phyloP scores from a whole-genome alignment of 2,329 filamentous ascomycete species.

The Teratosphaeria pseudoeucalypti region DNA sequence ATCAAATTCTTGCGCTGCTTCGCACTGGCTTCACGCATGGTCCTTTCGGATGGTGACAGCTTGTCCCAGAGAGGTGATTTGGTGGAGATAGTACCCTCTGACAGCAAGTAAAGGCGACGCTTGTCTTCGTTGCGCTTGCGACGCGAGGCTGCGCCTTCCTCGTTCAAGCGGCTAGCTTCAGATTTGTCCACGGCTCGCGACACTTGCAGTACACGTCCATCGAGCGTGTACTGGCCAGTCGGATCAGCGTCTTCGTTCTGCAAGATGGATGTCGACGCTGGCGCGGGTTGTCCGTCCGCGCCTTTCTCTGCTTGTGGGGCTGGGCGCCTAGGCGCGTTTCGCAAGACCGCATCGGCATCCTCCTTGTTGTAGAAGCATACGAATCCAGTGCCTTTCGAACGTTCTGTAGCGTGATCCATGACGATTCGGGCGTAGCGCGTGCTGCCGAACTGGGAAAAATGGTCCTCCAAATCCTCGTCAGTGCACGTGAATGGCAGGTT shows the following conservation, averaged over 20 bases:
- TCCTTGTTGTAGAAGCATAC: slow-evolving; percentile 77
- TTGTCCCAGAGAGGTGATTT: slow-evolving; percentile 67
- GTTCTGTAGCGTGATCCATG: slow-evolving; percentile 72
- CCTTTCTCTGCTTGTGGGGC: slow-evolving; percentile 18
- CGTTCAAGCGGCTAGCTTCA: slow-evolving; percentile 65
- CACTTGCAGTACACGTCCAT: slow-evolving; percentile 77
- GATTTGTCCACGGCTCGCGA: slow-evolving; percentile 74
- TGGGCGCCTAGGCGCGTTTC: slow-evolving; percentile 55
- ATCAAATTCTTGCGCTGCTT: slow-evolving; percentile 85
- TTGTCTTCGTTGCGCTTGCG: slow-evolving; percentile 74
- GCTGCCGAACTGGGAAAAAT: slow-evolving; percentile 82
- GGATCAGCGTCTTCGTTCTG: slow-evolving; percentile 77
- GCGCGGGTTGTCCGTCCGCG: slow-evolving; percentile 15
- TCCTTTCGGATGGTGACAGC: slow-evolving; percentile 68
- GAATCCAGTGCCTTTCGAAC: slow-evolving; percentile 85
- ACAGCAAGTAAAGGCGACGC: slow-evolving; percentile 75
- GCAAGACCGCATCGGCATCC: slow-evolving; percentile 68
- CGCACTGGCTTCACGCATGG: slow-evolving; percentile 77
- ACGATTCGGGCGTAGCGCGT: slow-evolving; percentile 87
- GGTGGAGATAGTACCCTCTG: slow-evolving; percentile 72
- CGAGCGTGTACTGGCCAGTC: slow-evolving; percentile 76
- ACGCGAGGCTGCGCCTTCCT: slow-evolving; percentile 52
- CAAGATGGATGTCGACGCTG: slow-evolving; percentile 66
- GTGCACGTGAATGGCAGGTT: slow-evolving; percentile 85
- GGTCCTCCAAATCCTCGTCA: slow-evolving; percentile 70